Evolutionary conservation across 2,329 filamentous ascomycete genomes (phyloP), one percentile per base, ranked within the genome.

Genomic region (Ilyonectria mors-panacis): DNA sequence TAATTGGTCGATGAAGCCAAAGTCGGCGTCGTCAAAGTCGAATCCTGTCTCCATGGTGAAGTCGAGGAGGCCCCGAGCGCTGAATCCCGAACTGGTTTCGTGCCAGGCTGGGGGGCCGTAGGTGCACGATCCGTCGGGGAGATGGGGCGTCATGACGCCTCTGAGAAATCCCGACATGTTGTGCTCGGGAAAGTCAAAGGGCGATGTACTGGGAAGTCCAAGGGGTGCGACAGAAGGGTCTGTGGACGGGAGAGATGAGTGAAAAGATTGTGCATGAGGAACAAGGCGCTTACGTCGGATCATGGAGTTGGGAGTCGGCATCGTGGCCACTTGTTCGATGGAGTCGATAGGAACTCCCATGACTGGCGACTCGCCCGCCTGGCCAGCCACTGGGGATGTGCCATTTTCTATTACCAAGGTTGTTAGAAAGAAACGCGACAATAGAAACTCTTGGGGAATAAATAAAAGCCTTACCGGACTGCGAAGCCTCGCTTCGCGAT

Each of bases 181-280:
- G 59, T 67, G 64, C 30, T 67, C 64, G 33, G 51, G 59, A n/a
- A 63, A 56, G 57, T 65, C 63, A 10, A 65, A 65, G n/a, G 63
- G 56, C 8, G 56, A 65, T 6, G 63, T 50, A 6, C 42, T 37
- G 1, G 63, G 56, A 13, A 60, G 63, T 6, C 35, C 50, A 4
- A 65, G 42, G 2, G 63, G 39, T 13, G 56, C 56, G 12, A 44
- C 59, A 6, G 62, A 59, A n/a, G 54, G 55, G 12, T 57, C 56
- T 65, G 21, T 45, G n/a, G 6, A 19, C 2, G 7, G 17, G 17
- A n/a, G 7, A n/a, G 7, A n/a, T 42, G 15, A 42, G 39, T n/a
- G 8, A n/a, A 7, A 42, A n/a, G 39, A 15, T n/a, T n/a, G 8
- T 3, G 1, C 8, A n/a, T n/a, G 17, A 19, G 30, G n/a, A 19